Evolutionary conservation across 2,329 filamentous ascomycete genomes (phyloP).

Genomic region (Botrytis pseudocinerea): DNA sequence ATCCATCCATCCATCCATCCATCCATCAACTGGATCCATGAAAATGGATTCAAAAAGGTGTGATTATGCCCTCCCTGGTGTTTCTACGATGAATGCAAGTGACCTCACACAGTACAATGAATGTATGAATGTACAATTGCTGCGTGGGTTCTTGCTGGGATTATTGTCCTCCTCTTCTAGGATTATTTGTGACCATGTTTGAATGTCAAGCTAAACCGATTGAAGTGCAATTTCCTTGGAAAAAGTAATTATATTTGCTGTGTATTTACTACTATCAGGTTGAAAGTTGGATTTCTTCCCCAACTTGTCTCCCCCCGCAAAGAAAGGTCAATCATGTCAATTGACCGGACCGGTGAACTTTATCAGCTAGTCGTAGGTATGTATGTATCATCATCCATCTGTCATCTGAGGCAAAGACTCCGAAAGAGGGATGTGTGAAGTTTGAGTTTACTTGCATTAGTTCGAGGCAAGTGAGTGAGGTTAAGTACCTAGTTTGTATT

Average conservation of each 20-base stretch:
- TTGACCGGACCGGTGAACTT: neutral
- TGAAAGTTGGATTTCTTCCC: neutral
- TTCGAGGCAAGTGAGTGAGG: neutral
- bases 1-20: neutral
- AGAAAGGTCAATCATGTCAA: neutral
- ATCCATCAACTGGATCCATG: neutral
- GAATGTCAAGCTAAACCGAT: neutral
- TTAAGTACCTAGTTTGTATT: neutral
- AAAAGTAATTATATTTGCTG: neutral
- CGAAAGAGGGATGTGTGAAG: neutral
- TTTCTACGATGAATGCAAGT: neutral
- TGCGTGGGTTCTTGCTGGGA: constrained; percentile 8
- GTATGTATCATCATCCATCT: neutral
- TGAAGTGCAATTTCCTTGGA: neutral
- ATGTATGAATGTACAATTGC: neutral
- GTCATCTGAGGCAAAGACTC: neutral
- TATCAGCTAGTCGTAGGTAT: neutral
- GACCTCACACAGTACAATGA: too few relatives aligned
- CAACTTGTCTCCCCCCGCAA: constrained; percentile 1
- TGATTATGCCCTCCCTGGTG: neutral
- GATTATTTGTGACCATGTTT: neutral
- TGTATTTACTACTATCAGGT: neutral
- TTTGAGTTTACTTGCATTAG: constrained; percentile 7
- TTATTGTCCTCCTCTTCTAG: neutral
- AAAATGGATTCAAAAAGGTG: neutral